Evolutionary conservation across 176 grass and related monocot genomes (phyloP).

Genomic region (Puccinellia tenuiflora): DNA sequence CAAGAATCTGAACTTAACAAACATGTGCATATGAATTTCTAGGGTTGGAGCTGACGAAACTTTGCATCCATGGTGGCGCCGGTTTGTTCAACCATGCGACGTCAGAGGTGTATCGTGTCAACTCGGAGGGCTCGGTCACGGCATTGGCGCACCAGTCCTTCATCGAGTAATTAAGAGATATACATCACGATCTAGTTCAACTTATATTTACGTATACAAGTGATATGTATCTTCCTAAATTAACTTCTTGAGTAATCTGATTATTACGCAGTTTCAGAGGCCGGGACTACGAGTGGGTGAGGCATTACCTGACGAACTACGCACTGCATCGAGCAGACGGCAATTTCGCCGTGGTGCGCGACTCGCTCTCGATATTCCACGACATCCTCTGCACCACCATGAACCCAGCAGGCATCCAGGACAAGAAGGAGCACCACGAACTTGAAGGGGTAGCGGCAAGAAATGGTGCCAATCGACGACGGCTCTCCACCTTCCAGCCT

Average conservation of each 20-base stretch:
- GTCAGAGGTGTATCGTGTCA: constrained; percentile 17
- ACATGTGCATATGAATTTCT: background rate
- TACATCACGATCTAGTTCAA: background rate
- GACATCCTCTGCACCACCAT: constrained; percentile 37
- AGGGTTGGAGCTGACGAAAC: constrained; percentile 27
- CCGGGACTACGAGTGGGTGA: constrained; percentile 34
- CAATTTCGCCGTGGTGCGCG: constrained; percentile 21
- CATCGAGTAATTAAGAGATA: constrained; percentile 46
- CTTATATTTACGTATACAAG: background rate
- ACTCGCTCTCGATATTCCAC: constrained; percentile 33
- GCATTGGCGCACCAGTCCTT: background rate
- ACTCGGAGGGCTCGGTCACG: background rate
- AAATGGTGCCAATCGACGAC: background rate
- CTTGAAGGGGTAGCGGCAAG: background rate
- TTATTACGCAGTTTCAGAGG: constrained; percentile 22
- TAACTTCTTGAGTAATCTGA: background rate
- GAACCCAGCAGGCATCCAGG: background rate
- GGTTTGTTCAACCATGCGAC: constrained; percentile 47
- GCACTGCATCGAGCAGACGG: background rate
- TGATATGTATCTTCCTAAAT: background rate
- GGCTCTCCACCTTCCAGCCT: background rate
- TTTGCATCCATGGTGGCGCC: constrained; percentile 36
- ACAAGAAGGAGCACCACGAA: background rate
- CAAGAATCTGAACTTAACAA: background rate
- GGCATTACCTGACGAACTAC: constrained; percentile 36